Evolutionary conservation across 306 rosid species (phyloP).

Genomic region (Fagus crenata): DNA sequence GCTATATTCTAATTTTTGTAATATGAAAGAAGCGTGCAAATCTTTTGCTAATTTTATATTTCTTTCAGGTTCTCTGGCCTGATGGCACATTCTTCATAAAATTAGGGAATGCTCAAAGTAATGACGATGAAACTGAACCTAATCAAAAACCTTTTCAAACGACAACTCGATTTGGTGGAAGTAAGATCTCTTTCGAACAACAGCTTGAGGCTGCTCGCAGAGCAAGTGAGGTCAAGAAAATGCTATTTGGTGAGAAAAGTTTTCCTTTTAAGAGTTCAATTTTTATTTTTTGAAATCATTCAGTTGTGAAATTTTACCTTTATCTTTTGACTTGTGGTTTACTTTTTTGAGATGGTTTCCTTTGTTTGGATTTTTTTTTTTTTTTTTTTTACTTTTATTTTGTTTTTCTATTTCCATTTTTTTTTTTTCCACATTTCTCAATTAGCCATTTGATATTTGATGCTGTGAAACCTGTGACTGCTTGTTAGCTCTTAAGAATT

Average conservation of each 20-base stretch:
- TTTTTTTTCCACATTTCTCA: neutral
- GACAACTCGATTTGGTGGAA: conserved; percentile 41
- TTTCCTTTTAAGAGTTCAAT: conserved; percentile 5
- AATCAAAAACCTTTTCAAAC: conserved; percentile 40
- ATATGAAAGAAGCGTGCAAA: neutral
- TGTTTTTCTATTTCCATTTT: too few relatives aligned
- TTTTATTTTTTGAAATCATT: neutral
- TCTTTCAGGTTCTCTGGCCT: neutral
- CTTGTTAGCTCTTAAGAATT: too few relatives aligned
- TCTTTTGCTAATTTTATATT: too few relatives aligned
- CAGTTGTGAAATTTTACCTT: neutral
- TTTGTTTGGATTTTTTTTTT: too few relatives aligned
- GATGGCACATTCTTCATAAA: too few relatives aligned
- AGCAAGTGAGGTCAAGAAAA: conserved; percentile 80
- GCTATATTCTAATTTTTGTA: too few relatives aligned
- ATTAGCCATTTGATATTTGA: neutral
- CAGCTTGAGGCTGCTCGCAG: conserved; percentile 98
- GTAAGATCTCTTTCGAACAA: conserved; percentile 63
- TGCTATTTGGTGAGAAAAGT: conserved; percentile 75
- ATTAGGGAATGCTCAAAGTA: conserved; percentile 29
- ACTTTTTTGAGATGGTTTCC: neutral
- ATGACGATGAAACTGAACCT: conserved; percentile 27
- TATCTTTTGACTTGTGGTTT: too few relatives aligned
- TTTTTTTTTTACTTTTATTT: too few relatives aligned
- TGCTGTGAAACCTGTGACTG: too few relatives aligned